Conservation (phyloP, 768 basidiomycete genomes). For the Tulasnella sp. region DNA sequence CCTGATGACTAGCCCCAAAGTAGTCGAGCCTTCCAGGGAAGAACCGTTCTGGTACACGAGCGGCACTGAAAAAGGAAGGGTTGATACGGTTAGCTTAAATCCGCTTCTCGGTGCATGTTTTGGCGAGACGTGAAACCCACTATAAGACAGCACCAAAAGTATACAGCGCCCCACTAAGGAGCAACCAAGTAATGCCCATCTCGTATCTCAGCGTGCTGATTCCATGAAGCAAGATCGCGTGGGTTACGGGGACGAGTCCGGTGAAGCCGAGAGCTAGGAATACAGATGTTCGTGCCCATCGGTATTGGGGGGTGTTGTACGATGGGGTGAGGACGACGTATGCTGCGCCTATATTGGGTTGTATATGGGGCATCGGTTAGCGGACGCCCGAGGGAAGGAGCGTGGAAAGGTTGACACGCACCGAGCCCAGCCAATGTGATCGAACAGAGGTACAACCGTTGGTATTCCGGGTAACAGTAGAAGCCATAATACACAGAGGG, state of each 20-base stretch:
- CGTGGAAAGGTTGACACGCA: slow-evolving; percentile 34
- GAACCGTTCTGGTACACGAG: slow-evolving; percentile 69
- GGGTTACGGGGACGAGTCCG: slow-evolving; percentile 59
- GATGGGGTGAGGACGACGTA: slow-evolving; percentile 71
- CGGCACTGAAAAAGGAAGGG: slow-evolving; percentile 47
- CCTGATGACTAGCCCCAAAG: slow-evolving; percentile 61
- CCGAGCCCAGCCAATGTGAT: slow-evolving; percentile 52
- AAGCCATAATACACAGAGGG: slow-evolving; percentile 74
- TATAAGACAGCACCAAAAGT: slow-evolving; percentile 73
- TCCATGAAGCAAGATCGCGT: slow-evolving; percentile 55
- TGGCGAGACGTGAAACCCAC: slow-evolving; percentile 43
- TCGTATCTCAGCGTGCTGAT: slow-evolving; percentile 44
- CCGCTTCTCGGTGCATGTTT: too few species aligned
- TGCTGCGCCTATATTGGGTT: slow-evolving; percentile 55
- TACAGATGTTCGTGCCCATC: slow-evolving; percentile 65
- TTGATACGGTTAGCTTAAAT: slow-evolving; percentile 10
- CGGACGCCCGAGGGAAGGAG: background rate
- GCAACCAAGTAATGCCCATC: slow-evolving; percentile 65
- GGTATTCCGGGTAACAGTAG: slow-evolving; percentile 52
- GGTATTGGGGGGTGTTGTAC: slow-evolving; percentile 65
- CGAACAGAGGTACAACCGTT: slow-evolving; percentile 46
- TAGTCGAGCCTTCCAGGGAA: slow-evolving; percentile 72
- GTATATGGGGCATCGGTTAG: slow-evolving; percentile 25
- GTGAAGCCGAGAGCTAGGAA: slow-evolving; percentile 73
- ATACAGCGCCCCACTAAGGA: slow-evolving; percentile 64